phyloP scores from a whole-genome alignment of 768 basidiomycete species.

The Lactarius psammicola region DNA sequence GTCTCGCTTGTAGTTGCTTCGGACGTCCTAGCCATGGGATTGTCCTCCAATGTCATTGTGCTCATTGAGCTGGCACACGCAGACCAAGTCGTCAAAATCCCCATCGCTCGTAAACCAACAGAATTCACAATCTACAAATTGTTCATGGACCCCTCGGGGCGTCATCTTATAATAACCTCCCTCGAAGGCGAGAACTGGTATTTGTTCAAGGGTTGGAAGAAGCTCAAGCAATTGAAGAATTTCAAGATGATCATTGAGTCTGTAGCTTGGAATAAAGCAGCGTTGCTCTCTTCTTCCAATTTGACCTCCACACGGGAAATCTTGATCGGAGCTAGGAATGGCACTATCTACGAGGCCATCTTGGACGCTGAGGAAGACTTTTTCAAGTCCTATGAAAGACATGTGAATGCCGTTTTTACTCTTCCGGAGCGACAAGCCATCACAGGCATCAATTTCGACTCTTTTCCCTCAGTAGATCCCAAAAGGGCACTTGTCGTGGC shows the following conservation, averaged over 20 bases:
- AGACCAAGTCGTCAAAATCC: constrained; percentile 82
- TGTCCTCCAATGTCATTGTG: constrained; percentile 71
- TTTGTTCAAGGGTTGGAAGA: constrained; percentile 75
- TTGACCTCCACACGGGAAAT: constrained; percentile 80
- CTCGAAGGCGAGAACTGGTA: constrained; percentile 93
- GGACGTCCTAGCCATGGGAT: constrained; percentile 82
- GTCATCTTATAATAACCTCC: constrained; percentile 86
- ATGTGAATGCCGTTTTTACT: constrained; percentile 69
- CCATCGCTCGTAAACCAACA: constrained; percentile 67
- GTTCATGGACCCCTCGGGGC: constrained; percentile 90
- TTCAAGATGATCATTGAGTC: constrained; percentile 89
- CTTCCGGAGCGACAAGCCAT: constrained; percentile 80
- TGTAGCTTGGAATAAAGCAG: constrained; percentile 84
- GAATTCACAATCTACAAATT: constrained; percentile 79
- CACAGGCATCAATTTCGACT: constrained; percentile 81
- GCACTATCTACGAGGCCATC: constrained; percentile 83
- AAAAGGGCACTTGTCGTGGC: constrained; percentile 69
- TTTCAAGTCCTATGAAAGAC: constrained; percentile 85
- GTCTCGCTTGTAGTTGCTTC: constrained; percentile 81
- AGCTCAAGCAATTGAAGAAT: constrained; percentile 71
- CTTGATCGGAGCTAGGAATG: constrained; percentile 81
- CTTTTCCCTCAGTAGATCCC: constrained; percentile 62
- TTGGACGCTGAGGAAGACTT: constrained; percentile 90
- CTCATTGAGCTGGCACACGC: constrained; percentile 88
- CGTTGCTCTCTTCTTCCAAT: constrained; percentile 60